Evolutionary conservation across 2,329 filamentous ascomycete genomes (phyloP).

Genomic region (Ophiosphaerella korrae): DNA sequence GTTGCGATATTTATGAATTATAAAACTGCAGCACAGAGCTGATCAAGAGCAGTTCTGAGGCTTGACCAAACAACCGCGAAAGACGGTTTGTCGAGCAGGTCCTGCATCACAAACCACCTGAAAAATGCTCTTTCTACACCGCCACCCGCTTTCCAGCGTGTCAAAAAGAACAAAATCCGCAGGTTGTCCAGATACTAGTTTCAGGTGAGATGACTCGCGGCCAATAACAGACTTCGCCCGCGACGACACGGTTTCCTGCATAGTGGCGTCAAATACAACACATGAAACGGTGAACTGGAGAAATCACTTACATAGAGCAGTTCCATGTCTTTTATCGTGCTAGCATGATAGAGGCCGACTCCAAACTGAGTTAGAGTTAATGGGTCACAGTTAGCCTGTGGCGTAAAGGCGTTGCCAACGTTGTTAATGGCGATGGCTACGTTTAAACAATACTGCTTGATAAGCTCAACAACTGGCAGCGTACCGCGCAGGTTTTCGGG

Average conservation of each 20-base stretch:
- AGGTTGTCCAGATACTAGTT: conserved; percentile 41
- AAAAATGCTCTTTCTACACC: conserved; percentile 47
- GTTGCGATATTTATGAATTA: no score
- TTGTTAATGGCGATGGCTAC: conserved; percentile 72
- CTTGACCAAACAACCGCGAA: conserved; percentile 28
- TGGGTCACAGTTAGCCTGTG: conserved; percentile 70
- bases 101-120: conserved; percentile 55
- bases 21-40: no score
- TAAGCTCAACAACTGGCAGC: conserved; percentile 65
- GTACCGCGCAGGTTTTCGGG: conserved; percentile 60
- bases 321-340: conserved; percentile 63
- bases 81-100: conserved; percentile 36
- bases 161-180: conserved; percentile 54
- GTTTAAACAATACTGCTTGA: conserved; percentile 62
- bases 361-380: conserved; percentile 56
- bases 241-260: conserved; percentile 56
- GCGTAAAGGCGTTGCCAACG: conserved; percentile 76
- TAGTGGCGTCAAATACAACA: conserved; percentile 19
- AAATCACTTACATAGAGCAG: conserved; percentile 59
- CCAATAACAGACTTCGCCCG: conserved; percentile 52
- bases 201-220: conserved; percentile 31
- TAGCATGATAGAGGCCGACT: conserved; percentile 71
- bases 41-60: background rate
- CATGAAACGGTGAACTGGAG: conserved; percentile 1
- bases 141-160: conserved; percentile 45